Base-by-base conservation (phyloP, 202 grass and related monocot genomes). In the Hordeum pubiflorum region DNA sequence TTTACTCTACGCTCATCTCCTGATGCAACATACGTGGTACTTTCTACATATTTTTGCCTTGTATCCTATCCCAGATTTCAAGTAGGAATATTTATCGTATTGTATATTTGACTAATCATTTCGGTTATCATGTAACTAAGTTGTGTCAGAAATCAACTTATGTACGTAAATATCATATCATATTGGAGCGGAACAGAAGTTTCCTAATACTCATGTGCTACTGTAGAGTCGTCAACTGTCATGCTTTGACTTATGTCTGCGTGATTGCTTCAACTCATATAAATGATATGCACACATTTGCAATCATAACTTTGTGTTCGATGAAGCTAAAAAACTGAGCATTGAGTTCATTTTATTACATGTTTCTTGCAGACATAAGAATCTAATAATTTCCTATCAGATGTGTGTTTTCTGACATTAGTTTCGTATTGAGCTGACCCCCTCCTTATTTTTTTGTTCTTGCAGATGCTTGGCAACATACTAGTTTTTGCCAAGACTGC, bases 381-480 rank as follows among this genome's bases (percentile, higher is more conserved):
- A 38, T 71, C 60, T 78, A 26, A 9, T 29, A 29, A 84, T 94
- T 20, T 75, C 81, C 59, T 32, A 72, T 62, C 31, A 32, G 31
- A 32, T 32, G 31, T 32, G 27, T 29, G 27, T 57, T 78, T 77
- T 29, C 58, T 72, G 13, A 4, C 24, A 64, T 81, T 39, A 1
- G 46, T 52, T 75, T 72, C 85, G 76, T 79, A 63, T 82, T 44
- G 65, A 86, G 39, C 12, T 80, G 23, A 48, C 14, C 48, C 56
- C 15, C 48, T 15, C 1, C 15, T 79, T 39, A 9, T 50, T n/a
- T 69, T 52, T 72, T 66, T 50, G 29, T 82, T 82, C 61, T 46
- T 83, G 67, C 86, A 98, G 95, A 91, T 98, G 82, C 88, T 98
- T 52, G 91, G 95, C 69, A 95, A 98, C 83, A 88, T 98, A 86